Percentiles rank a stretch among this genome's conserved stretches.
Conservation (phyloP, 345 rosid genomes). For the Eutrema japonicum region DNA sequence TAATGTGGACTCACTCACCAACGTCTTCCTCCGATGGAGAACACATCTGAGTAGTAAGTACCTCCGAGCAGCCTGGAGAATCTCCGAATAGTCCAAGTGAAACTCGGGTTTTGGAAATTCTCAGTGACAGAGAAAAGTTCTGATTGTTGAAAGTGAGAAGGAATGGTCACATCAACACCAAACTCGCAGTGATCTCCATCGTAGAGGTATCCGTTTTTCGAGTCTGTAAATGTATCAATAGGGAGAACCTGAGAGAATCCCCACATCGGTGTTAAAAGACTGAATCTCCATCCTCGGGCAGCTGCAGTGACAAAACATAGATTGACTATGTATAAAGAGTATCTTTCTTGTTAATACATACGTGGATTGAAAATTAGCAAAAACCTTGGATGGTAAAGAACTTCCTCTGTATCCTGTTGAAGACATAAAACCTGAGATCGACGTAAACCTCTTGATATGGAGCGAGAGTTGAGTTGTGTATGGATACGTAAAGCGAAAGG, state of each 20-base stretch:
- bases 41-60: neutral
- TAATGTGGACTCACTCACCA: slow-evolving; percentile 14
- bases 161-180: slow-evolving; percentile 30
- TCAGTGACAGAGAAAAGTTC: slow-evolving; percentile 26
- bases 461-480: slow-evolving; percentile 23
- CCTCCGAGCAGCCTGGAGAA: slow-evolving; percentile 18
- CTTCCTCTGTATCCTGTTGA: slow-evolving; percentile 31
- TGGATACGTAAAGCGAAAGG: slow-evolving; percentile 40
- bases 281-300: slow-evolving; percentile 12
- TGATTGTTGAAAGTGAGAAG: slow-evolving; percentile 8
- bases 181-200: slow-evolving; percentile 36
- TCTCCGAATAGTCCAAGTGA: slow-evolving; percentile 1
- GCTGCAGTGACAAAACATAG: neutral
- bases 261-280: slow-evolving; percentile 23
- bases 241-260: slow-evolving; percentile 29
- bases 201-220: slow-evolving; percentile 14
- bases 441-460: slow-evolving; percentile 24
- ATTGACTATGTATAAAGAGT: neutral
- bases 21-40: slow-evolving; percentile 18
- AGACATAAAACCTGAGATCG: slow-evolving; percentile 40
- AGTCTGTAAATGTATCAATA: slow-evolving; percentile 4
- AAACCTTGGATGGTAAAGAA: slow-evolving; percentile 40
- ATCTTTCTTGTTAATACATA: neutral
- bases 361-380: neutral
- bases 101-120: neutral